Percentiles rank a stretch among this genome's conserved stretches.
phyloP scores from a whole-genome alignment of 257 asterid genomes.

The Salvia rosmarinus region DNA sequence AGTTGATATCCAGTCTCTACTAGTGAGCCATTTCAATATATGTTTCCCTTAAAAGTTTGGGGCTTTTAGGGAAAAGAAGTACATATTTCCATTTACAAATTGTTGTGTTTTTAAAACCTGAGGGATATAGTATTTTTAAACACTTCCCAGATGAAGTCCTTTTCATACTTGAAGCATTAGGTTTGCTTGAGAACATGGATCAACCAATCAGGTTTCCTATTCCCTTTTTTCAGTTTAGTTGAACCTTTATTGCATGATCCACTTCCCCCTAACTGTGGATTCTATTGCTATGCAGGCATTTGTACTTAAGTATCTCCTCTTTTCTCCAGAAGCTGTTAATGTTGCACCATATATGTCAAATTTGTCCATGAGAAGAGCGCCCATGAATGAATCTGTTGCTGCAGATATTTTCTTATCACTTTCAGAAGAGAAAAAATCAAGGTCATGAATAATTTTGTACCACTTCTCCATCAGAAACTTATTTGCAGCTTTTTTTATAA shows the following conservation, averaged over 20 bases:
- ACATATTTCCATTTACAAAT: neutral
- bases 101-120: constrained; percentile 8
- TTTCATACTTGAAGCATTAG: constrained; percentile 20
- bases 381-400: constrained; percentile 55
- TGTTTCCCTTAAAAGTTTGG: neutral
- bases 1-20: neutral
- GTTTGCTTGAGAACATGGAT: constrained; percentile 23
- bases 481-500: constrained; percentile 10
- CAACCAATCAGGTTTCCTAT: neutral
- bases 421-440: constrained; percentile 73
- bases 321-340: constrained; percentile 52
- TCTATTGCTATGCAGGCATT: constrained; percentile 76
- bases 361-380: constrained; percentile 42
- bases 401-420: constrained; percentile 69
- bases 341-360: constrained; percentile 40
- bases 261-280: constrained; percentile 26
- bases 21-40: neutral
- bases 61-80: neutral
- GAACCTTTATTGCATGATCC: constrained; percentile 11
- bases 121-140: neutral
- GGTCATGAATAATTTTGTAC: constrained; percentile 49
- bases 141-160: constrained; percentile 7
- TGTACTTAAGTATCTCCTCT: constrained; percentile 85
- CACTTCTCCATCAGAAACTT: constrained; percentile 21
- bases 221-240: neutral